These are phyloP conservation scores for Ophiognomonia clavigignenti-juglandacearum DNA, from an alignment of 2,329 filamentous ascomycete species.

Conservation along the genomic window DNA sequence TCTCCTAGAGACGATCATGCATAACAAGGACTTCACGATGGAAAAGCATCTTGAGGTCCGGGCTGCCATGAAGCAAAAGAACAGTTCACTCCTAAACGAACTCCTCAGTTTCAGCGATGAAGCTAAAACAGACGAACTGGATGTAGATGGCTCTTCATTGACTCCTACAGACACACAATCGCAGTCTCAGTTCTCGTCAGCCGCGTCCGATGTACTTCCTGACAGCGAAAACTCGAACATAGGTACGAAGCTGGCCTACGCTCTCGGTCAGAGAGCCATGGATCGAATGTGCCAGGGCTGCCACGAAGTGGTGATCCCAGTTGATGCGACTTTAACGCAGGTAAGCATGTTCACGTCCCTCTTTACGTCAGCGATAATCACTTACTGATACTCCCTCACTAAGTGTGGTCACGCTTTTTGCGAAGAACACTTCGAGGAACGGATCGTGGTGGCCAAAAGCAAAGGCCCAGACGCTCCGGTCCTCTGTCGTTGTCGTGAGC, in stretches of 20 bases:
- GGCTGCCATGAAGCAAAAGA: background rate
- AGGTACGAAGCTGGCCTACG: background rate
- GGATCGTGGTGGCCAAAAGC: background rate
- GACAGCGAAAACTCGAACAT: background rate
- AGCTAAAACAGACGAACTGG: no score
- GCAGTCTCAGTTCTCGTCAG: background rate
- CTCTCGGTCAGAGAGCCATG: background rate
- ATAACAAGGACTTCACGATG: background rate
- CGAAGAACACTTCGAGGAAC: constrained; percentile 17
- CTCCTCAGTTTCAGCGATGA: no score
- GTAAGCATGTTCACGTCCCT: background rate
- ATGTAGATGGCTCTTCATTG: no score
- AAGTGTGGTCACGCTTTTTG: constrained; percentile 33
- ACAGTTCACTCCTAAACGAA: no score
- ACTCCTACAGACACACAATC: no score
- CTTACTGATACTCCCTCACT: constrained; percentile 3
- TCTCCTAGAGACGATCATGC: background rate
- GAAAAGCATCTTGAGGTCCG: background rate
- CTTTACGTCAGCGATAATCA: background rate
- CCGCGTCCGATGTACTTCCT: background rate
- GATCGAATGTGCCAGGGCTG: constrained; percentile 6
- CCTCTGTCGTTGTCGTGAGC: background rate
- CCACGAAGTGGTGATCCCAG: background rate
- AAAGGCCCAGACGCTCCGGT: background rate
- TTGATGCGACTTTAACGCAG: background rate